Evolutionary conservation across 2,329 filamentous ascomycete species (phyloP).

Genomic region (Ophiosphaerella korrae): DNA sequence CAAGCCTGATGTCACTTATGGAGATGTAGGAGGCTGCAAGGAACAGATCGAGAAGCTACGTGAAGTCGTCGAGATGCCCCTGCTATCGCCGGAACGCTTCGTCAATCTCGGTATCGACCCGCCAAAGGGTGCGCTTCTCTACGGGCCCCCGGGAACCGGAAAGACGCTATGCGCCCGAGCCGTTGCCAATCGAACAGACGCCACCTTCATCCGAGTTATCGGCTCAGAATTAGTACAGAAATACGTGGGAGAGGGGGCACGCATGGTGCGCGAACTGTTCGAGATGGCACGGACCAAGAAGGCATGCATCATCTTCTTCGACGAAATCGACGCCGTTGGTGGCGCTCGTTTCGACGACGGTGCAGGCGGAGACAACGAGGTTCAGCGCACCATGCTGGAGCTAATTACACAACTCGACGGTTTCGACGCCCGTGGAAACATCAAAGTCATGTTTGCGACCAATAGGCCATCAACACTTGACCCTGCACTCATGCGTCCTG

Average conservation of each 20-base stretch:
- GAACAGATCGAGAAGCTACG: conserved; percentile 99
- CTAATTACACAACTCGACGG: conserved; percentile 96
- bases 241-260: conserved; percentile 96
- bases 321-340: conserved; percentile 96
- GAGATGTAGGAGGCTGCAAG: conserved; percentile 98
- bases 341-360: conserved; percentile 96
- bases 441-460: conserved; percentile 99
- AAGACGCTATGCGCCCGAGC: conserved; percentile 98
- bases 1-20: conserved; percentile 98
- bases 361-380: conserved; percentile 95
- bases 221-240: conserved; percentile 98
- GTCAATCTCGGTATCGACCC: conserved; percentile 99
- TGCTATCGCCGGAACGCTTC: conserved; percentile 94
- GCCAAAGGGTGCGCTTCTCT: conserved; percentile 94
- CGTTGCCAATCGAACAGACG: conserved; percentile 96
- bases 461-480: conserved; percentile 95
- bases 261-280: conserved; percentile 98
- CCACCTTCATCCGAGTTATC: conserved; percentile 98
- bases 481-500: conserved; percentile 95
- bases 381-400: conserved; percentile 97
- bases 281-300: conserved; percentile 99
- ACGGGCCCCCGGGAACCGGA: conserved; percentile 96
- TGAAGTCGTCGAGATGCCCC: conserved; percentile 98
- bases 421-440: conserved; percentile 95
- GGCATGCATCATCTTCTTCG: conserved; percentile 99